These are phyloP conservation scores for Sorghum bicolor DNA, from an alignment of 176 grass and related monocot species.

Conservation along the genomic window Sorghum_bicolor_NCBIv3 NC_012872.2:58707501-58708000, in stretches of 20 bases:
- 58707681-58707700: slow-evolving; percentile 49
- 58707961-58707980: neutral
- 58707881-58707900: slow-evolving; percentile 75
- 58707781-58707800: slow-evolving; percentile 68
- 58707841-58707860: slow-evolving; percentile 87
- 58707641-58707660: slow-evolving; percentile 72
- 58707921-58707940: neutral
- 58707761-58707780: slow-evolving; percentile 98
- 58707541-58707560: slow-evolving; percentile 72
- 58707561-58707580: slow-evolving; percentile 80
- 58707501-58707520: slow-evolving; percentile 74
- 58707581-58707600: slow-evolving; percentile 62
- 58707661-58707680: slow-evolving; percentile 56
- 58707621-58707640: slow-evolving; percentile 82
- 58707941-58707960: neutral
- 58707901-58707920: neutral
- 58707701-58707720: slow-evolving; percentile 76
- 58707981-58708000: neutral
- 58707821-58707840: slow-evolving; percentile 61
- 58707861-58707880: slow-evolving; percentile 89
- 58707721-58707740: slow-evolving; percentile 90
- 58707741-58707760: slow-evolving; percentile 96
- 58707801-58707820: slow-evolving; percentile 55
- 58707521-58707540: slow-evolving; percentile 50
- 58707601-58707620: slow-evolving; percentile 76